These are phyloP conservation scores for Suillus fuscotomentosus DNA, from an alignment of 768 basidiomycete species.

Conservation along the genomic window DNA sequence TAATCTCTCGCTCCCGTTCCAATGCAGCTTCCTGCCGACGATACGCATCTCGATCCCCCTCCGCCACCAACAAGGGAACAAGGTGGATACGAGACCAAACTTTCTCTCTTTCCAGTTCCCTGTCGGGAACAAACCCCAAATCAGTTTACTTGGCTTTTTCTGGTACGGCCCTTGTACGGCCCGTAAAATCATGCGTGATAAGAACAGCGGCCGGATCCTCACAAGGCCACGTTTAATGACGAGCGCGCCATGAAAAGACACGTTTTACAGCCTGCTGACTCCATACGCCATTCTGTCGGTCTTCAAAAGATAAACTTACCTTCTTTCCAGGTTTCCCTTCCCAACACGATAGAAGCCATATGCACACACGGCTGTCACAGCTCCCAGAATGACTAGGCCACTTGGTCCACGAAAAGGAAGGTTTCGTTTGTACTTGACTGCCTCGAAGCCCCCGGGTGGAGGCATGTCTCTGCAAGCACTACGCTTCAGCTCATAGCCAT, in stretches of 20 bases:
- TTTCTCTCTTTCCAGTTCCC: slow-evolving; percentile 91
- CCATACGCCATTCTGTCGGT: slow-evolving; percentile 15
- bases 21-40: slow-evolving; percentile 75
- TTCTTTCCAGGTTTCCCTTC: slow-evolving; percentile 87
- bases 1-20: slow-evolving; percentile 82
- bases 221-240: slow-evolving; percentile 63
- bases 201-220: slow-evolving; percentile 43
- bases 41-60: slow-evolving; percentile 89
- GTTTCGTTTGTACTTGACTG: slow-evolving; percentile 93
- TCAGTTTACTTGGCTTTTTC: slow-evolving; percentile 41
- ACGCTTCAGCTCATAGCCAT: slow-evolving; percentile 10
- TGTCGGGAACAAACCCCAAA: slow-evolving; percentile 48
- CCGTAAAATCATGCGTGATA: slow-evolving; percentile 44
- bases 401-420: slow-evolving; percentile 87
- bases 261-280: slow-evolving; percentile 70
- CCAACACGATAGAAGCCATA: slow-evolving; percentile 93
- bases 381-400: slow-evolving; percentile 80
- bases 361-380: slow-evolving; percentile 81
- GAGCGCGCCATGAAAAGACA: slow-evolving; percentile 57
- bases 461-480: slow-evolving; percentile 81
- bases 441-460: slow-evolving; percentile 88
- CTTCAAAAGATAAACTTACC: slow-evolving; percentile 54
- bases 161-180: slow-evolving; percentile 42
- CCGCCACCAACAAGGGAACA: slow-evolving; percentile 87
- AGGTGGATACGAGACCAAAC: slow-evolving; percentile 95